Evolutionary conservation across 2,329 filamentous ascomycete genomes (phyloP), one percentile per base, ranked within the genome.

Genomic region (Talaromyces sp.): DNA sequence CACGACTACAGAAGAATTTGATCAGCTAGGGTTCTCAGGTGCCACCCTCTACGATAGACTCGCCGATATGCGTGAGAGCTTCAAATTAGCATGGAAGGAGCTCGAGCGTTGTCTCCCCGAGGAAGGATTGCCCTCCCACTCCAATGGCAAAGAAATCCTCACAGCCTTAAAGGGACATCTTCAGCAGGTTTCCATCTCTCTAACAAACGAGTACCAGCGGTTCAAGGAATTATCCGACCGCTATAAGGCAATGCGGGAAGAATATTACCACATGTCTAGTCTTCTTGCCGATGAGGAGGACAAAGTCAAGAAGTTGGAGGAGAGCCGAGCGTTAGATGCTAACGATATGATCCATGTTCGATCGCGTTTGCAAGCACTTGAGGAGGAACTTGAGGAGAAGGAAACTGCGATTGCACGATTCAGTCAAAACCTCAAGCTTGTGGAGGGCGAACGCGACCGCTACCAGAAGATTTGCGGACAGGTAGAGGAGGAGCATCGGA

Each of bases 321-420:
- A 76, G 11, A 72, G 73, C 0, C 74, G 78, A 39, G 75, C 79
- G 41, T 74, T 75, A n/a, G 78, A 79, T n/a, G 76, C 78, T 5
- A 73, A 78, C 24, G 79, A 82, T 62, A 78, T 82, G 74, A 72
- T 81, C 5, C 76, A 80, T 52, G 74, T 76, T n/a, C 72, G 79
- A 50, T 79, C 81, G 72, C 72, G 75, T 54, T 75, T 79, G 68
- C 78, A 80, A 66, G 74, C 75, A 10, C 71, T 82, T 35, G 80
- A 81, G 65, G 72, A 70, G 41, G 76, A 81, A 67, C 71, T 75
- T 27, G 67, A 76, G 8, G 76, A 81, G 56, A 76, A 82, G 60
- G 74, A 74, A 16, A 68, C 77, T 35, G 77, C 80, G 60, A 79
- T 82, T 66, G 71, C 74, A 11, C 35, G 76, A 66, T 73, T 83